Percentiles rank a stretch among this genome's conserved stretches.
Evolutionary conservation across 495 filamentous ascomycete genomes (phyloP).

Genomic region (Lepidopterella palustris): DNA sequence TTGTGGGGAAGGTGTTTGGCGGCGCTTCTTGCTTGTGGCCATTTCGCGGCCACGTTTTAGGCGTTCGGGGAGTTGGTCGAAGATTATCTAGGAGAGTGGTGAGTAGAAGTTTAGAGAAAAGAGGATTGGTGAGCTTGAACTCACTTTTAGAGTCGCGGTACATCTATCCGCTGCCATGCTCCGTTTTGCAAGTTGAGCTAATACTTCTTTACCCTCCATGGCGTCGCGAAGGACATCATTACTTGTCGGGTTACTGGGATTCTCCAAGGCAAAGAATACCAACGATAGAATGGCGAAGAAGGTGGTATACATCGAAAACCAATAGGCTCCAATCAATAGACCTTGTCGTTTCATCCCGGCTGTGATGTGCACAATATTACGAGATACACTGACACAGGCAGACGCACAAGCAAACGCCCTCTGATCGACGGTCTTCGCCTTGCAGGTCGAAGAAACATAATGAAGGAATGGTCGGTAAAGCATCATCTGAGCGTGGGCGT

Average conservation of each 20-base stretch:
- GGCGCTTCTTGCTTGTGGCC: constrained; percentile 20
- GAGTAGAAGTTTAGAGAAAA: neutral
- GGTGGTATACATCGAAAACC: constrained; percentile 94
- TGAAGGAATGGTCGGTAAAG: constrained; percentile 94
- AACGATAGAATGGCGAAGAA: constrained; percentile 91
- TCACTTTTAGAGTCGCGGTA: constrained; percentile 64
- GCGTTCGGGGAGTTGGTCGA: constrained; percentile 71
- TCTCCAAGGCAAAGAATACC: constrained; percentile 85
- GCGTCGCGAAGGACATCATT: constrained; percentile 79
- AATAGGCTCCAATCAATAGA: constrained; percentile 82
- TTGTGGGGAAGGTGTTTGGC: constrained; percentile 20
- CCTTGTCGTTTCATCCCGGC: constrained; percentile 80
- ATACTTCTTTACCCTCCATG: constrained; percentile 71
- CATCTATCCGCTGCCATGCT: constrained; percentile 87
- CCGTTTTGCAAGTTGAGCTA: constrained; percentile 67
- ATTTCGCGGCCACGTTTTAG: constrained; percentile 47
- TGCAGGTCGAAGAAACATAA: constrained; percentile 72
- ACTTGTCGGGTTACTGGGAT: constrained; percentile 68
- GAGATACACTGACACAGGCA: constrained; percentile 83
- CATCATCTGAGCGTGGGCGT: constrained; percentile 88
- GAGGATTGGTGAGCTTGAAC: constrained; percentile 26
- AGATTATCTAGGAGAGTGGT: constrained; percentile 50
- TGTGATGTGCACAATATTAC: constrained; percentile 91
- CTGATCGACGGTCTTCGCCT: constrained; percentile 65
- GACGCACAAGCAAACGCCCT: constrained; percentile 86